These are phyloP conservation scores for Ceratocystis papillata DNA, from an alignment of 2,329 filamentous ascomycete genomes.

Conservation along the genomic window DNA sequence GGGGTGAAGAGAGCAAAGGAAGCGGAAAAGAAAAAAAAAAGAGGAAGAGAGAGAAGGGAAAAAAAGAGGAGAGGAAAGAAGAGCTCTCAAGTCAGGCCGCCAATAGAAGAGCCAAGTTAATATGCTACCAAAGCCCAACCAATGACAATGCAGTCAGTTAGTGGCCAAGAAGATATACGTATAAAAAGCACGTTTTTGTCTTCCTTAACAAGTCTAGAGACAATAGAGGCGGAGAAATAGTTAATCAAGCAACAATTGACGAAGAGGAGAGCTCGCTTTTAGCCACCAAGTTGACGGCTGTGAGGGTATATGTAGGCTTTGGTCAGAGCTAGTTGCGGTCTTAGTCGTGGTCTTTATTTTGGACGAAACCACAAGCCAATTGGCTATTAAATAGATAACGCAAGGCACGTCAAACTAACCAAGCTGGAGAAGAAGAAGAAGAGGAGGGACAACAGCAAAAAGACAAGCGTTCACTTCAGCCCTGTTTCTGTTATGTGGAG, in stretches of 20 bases:
- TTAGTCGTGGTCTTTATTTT: neutral
- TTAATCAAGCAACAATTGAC: neutral
- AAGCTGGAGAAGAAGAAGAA: neutral
- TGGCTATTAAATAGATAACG: neutral
- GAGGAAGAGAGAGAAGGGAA: conserved; percentile 16
- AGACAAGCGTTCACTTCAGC: too few relatives aligned
- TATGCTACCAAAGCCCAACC: neutral
- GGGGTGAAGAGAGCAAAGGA: conserved; percentile 17
- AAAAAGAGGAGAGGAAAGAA: conserved; percentile 21
- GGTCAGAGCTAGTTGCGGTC: neutral
- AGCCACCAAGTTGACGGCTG: neutral
- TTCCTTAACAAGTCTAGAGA: neutral
- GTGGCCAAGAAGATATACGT: neutral
- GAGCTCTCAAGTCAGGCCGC: conserved; percentile 9
- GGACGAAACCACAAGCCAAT: neutral
- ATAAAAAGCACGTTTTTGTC: neutral
- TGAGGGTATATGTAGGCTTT: too few relatives aligned
- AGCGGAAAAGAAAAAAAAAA: conserved; percentile 22
- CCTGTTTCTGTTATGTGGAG: too few relatives aligned
- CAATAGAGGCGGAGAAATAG: neutral
- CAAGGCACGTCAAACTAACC: neutral
- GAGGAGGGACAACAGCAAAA: too few relatives aligned
- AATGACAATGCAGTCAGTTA: neutral
- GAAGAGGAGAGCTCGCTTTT: neutral
- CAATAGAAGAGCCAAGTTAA: conserved; percentile 2